A percentile compares a stretch with the other conserved stretches of the same genome.
phyloP scores from a whole-genome alignment of 2,329 filamentous ascomycete species.

The Colletotrichum falcatum region DNA sequence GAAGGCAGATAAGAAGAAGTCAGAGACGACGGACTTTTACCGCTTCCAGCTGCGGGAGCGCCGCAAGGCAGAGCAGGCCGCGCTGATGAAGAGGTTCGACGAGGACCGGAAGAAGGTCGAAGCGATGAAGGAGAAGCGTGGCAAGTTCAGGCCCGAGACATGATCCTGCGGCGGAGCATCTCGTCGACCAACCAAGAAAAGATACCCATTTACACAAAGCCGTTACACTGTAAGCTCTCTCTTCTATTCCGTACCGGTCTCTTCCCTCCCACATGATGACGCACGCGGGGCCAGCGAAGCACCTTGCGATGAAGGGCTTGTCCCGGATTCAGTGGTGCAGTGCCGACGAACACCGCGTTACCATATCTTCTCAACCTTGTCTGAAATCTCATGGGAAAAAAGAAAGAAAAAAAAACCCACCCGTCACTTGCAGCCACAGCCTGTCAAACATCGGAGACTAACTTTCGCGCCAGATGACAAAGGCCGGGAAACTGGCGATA shows the following conservation, averaged over 20 bases:
- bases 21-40: constrained; percentile 80
- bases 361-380: constrained; percentile 74
- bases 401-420: not conserved
- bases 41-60: constrained; percentile 85
- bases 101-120: constrained; percentile 79
- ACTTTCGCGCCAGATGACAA: not conserved
- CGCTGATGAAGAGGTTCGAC: constrained; percentile 78
- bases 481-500: not conserved
- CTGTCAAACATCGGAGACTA: not conserved
- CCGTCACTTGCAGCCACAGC: not conserved
- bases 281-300: constrained; percentile 65
- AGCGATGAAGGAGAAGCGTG: constrained; percentile 76
- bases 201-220: constrained; percentile 27
- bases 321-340: constrained; percentile 47
- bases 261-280: constrained; percentile 57
- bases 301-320: constrained; percentile 40
- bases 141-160: constrained; percentile 68
- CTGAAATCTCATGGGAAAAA: constrained; percentile 55
- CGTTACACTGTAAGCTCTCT: constrained; percentile 41
- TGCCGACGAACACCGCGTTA: constrained; percentile 74
- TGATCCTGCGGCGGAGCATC: constrained; percentile 44
- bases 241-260: constrained; percentile 1
- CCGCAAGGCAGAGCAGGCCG: constrained; percentile 79
- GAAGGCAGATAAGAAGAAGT: constrained; percentile 71
- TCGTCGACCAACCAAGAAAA: constrained; percentile 20